Evolutionary conservation across 169 alveolate genomes (phyloP), one percentile per base, ranked within the genome.

Genomic region (Plasmodium inui): DNA sequence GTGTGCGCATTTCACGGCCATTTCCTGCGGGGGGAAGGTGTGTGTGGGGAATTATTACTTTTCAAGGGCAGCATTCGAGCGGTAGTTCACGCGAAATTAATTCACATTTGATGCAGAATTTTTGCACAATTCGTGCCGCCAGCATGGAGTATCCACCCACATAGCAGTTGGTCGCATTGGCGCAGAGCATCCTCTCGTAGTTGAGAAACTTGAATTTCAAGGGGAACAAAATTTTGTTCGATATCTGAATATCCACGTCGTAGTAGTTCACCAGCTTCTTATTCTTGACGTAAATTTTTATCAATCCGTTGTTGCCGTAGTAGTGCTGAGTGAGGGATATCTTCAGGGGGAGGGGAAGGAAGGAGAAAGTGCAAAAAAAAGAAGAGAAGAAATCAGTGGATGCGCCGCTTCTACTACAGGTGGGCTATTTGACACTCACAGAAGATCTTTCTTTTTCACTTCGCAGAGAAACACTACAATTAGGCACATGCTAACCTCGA

Each of bases 181-280:
- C 41, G 9, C 81, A 85, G 22, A 85, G 70, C 82, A 55, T 74
- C 37, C 79, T 85, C 80, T 85, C 86, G 55, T 74, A 74, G 39
- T 30, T 32, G 7, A 46, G 34, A 74, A 85, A 85, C 61, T 85
- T 85, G 67, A 85, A 46, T 30, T 74, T 85, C 72, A 85, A 55
- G 55, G 93, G 93, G 32, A 85, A 85, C 26, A 85, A 37, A 10
- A 85, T 85, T 37, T 85, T 85, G 44, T 85, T 85, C n/a, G 93
- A 74, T 17, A 85, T 73, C 39, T 74, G 85, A 55, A 85, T 85
- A 30, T 85, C 93, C 28, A 85, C 30, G 80, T 85, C 93, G 39
- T 85, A 85, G 44, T 30, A 85, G 37, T 85, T 85, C 7, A 85
- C 84, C 26, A 74, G 7, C 30, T 67, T 57, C 61, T 85, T 85